Conservation (phyloP, 805 yeast species). For the Metschnikowia gruessii region DNA sequence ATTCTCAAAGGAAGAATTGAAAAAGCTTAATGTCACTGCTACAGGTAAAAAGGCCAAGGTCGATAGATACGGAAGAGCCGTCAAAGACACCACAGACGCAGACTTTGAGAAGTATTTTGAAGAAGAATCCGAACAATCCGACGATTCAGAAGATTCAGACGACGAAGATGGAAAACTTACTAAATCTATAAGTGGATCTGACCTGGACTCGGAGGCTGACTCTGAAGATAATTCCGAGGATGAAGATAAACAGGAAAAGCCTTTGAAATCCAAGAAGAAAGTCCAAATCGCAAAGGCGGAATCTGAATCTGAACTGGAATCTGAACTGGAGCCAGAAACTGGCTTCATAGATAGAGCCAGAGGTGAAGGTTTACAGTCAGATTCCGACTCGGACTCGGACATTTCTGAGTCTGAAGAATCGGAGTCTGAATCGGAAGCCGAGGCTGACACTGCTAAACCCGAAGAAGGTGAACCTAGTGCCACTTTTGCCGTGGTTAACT, state of each 20-base stretch:
- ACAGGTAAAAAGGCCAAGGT: slow-evolving; percentile 61
- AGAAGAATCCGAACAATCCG: slow-evolving; percentile 26
- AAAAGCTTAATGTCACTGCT: slow-evolving; percentile 42
- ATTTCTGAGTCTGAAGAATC: slow-evolving; percentile 39
- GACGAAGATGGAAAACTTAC: not conserved
- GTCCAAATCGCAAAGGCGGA: slow-evolving; percentile 2
- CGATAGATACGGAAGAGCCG: slow-evolving; percentile 84
- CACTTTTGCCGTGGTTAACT: slow-evolving; percentile 85
- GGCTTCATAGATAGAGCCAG: slow-evolving; percentile 56
- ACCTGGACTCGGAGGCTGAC: slow-evolving; percentile 19
- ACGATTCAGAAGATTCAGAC: not conserved
- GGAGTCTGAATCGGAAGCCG: slow-evolving; percentile 48
- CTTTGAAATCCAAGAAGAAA: slow-evolving; percentile 12
- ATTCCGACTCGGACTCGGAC: slow-evolving; percentile 39
- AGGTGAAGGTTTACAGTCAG: slow-evolving; percentile 56
- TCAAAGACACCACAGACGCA: slow-evolving; percentile 44
- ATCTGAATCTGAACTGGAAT: not conserved
- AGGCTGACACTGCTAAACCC: slow-evolving; percentile 62
- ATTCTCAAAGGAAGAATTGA: slow-evolving; percentile 64
- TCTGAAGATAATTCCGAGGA: slow-evolving; percentile 3
- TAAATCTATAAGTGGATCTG: slow-evolving; percentile 17
- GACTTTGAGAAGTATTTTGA: slow-evolving; percentile 56
- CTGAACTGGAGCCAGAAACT: slow-evolving; percentile 16
- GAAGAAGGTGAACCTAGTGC: slow-evolving; percentile 83
- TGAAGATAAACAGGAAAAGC: slow-evolving; percentile 4